Evolutionary conservation across 495 filamentous ascomycete genomes (phyloP), one percentile per base, ranked within the genome.

Genomic region (Penicillium lividum): DNA sequence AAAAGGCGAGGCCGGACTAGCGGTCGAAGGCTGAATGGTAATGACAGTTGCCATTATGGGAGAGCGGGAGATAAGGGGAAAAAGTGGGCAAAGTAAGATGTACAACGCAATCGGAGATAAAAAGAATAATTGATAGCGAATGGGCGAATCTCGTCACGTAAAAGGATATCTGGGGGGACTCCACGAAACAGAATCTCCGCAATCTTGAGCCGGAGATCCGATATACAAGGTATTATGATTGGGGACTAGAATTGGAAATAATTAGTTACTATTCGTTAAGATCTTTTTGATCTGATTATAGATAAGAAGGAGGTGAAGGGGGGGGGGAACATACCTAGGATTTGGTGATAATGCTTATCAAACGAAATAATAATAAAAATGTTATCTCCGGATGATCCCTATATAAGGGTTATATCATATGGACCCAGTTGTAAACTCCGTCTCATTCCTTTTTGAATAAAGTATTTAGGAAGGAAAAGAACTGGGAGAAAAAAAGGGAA

Each of bases 11-110:
- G 61, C 56, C 16, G 60, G 58, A 36, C 68, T 51, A 45, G 59
- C 65, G 59, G 73, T 65, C 48, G 72, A 75, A 63, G 74, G 76
- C 66, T 78, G 75, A 63, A 78, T 64, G 10, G 73, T 77, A 65
- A 79, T 76, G 68, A 76, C 75, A 48, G 75, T 73, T 55, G 76
- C 76, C 76, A 77, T 77, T 63, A 49, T 51, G 49, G 18, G 36
- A 43, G 16, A 51, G 43, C 11, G 16, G 47, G 30, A 57, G 31
- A 62, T 54, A 34, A 42, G 22, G 22, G 30, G 30, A 5, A 34
- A 42, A 36, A 53, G 34, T 25, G 51, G 31, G 31, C 31, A 36
- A 28, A 18, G 49, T 43, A 47, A 44, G 25, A 38, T n/a, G 1
- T 34, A 16, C 31, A 33, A 33, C 7, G 31, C 31, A 29, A 31